Evolutionary conservation across 352 stramenopile species (phyloP).

Genomic region (Phytophthora pini): DNA sequence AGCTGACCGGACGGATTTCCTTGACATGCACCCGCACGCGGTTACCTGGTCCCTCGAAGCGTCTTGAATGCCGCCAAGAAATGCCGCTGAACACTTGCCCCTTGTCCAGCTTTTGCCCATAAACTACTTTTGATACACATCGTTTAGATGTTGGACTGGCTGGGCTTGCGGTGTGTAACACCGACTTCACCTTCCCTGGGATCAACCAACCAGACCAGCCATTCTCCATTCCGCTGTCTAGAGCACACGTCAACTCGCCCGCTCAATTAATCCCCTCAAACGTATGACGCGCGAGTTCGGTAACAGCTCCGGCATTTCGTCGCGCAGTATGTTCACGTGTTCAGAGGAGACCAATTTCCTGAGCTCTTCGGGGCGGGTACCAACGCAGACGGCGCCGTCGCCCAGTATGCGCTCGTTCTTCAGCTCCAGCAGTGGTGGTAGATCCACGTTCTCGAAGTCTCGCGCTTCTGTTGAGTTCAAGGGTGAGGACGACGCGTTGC

Average conservation of each 20-base stretch:
- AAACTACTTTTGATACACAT: constrained; percentile 21
- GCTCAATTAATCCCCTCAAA: background rate
- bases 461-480: constrained; percentile 16
- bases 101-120: constrained; percentile 5
- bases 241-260: constrained; percentile 11
- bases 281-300: constrained; percentile 18
- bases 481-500: constrained; percentile 36
- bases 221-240: constrained; percentile 27
- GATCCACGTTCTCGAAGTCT: constrained; percentile 16
- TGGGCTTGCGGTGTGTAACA: constrained; percentile 28
- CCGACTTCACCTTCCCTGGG: constrained; percentile 4
- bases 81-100: constrained; percentile 20
- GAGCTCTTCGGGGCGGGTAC: constrained; percentile 13
- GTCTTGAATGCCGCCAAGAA: constrained; percentile 5
- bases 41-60: constrained; percentile 1
- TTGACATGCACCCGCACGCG: background rate
- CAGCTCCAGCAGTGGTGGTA: constrained; percentile 33
- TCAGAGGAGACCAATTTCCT: constrained; percentile 27
- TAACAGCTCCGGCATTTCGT: constrained; percentile 27
- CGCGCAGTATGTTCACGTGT: constrained; percentile 38
- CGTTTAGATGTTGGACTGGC: constrained; percentile 1
- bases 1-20: constrained; percentile 7
- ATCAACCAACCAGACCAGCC: constrained; percentile 24
- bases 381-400: constrained; percentile 11
- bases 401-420: constrained; percentile 33